These are phyloP conservation scores for Trichoderma guizhouense DNA, from an alignment of 2,329 filamentous ascomycete species.

Conservation along the genomic window DNA sequence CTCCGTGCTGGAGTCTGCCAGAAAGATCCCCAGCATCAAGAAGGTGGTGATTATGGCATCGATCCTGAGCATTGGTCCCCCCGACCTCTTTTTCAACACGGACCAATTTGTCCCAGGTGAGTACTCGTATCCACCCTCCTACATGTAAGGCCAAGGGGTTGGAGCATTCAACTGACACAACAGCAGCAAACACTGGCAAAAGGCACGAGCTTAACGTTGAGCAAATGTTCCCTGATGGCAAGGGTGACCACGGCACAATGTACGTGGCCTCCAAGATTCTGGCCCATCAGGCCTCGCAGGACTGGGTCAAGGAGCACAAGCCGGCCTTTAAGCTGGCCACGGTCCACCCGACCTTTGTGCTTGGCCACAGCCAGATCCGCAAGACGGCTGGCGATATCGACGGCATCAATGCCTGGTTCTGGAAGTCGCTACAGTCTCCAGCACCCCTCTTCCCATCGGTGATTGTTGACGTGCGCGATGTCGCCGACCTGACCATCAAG, in stretches of 20 bases:
- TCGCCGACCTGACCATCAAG: constrained; percentile 16
- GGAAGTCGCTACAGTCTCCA: constrained; percentile 11
- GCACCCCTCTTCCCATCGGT: constrained; percentile 11
- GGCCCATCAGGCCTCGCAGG: constrained; percentile 19
- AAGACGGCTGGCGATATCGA: constrained; percentile 16
- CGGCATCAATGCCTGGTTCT: constrained; percentile 19
- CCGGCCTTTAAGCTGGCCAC: constrained; percentile 19
- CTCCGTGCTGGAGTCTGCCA: constrained; percentile 18
- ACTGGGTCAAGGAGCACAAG: constrained; percentile 19
- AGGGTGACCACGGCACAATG: constrained; percentile 1
- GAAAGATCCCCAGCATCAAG: constrained; percentile 9
- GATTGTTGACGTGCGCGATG: constrained; percentile 18
- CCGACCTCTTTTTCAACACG: constrained; percentile 1
- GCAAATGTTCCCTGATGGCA: not conserved
- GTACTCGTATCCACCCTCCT: not conserved
- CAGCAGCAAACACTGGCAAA: constrained; percentile 3
- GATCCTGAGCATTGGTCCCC: constrained; percentile 17
- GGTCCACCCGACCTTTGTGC: constrained; percentile 21
- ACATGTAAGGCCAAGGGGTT: not conserved
- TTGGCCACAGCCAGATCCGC: constrained; percentile 19
- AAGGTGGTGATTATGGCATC: constrained; percentile 21
- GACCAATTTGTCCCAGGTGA: constrained; percentile 4
- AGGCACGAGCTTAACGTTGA: constrained; percentile 8
- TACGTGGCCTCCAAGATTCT: constrained; percentile 23
- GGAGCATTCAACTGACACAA: not conserved